phyloP scores from a whole-genome alignment of 2,329 filamentous ascomycete species.

The Fusarium tanahbumbuense region DNA sequence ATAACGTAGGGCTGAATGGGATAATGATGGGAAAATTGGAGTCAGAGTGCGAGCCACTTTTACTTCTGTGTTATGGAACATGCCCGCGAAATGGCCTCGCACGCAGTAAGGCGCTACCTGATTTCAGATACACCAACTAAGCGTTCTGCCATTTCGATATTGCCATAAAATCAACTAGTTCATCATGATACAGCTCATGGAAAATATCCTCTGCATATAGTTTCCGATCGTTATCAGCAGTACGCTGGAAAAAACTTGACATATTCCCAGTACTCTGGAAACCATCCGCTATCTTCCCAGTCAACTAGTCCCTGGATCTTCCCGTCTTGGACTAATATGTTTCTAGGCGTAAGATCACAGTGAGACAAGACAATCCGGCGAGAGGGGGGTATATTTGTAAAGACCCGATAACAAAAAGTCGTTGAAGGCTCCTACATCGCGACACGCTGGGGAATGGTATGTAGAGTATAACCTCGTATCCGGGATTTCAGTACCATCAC shows the following conservation, averaged over 20 bases:
- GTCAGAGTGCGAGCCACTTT: neutral
- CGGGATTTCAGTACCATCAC: neutral
- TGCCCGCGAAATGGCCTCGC: neutral
- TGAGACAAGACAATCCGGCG: neutral
- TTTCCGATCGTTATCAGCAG: neutral
- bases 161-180: neutral
- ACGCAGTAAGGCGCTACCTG: neutral
- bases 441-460: neutral
- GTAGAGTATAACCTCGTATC: neutral
- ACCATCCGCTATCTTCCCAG: neutral
- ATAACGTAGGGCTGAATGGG: neutral
- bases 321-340: neutral
- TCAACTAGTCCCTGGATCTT: neutral
- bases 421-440: neutral
- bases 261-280: neutral
- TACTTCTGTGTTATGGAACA: neutral
- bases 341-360: neutral
- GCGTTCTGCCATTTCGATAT: neutral
- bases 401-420: neutral
- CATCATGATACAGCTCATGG: neutral
- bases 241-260: neutral
- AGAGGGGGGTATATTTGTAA: neutral
- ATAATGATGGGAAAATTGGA: neutral
- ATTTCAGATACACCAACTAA: neutral
- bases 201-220: neutral